Base-by-base conservation (phyloP, 352 stramenopile species). In the Phytophthora podocarpi region DNA sequence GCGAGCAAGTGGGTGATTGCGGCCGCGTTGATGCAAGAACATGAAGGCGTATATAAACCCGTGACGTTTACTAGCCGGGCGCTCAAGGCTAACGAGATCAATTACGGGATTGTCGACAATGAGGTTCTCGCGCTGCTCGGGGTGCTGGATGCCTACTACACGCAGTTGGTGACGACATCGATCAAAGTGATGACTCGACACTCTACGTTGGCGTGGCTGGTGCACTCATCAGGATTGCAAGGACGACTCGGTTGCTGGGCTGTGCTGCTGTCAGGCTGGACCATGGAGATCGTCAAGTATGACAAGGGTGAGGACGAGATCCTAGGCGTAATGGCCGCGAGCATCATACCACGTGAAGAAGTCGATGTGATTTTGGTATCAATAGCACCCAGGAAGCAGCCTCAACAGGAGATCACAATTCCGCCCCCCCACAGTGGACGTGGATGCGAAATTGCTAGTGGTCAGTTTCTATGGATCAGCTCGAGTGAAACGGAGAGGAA, bases 401-500 rank as follows among this genome's bases (percentile, higher is more conserved):
- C 16, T 15, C 2, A 18, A n/a, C n/a, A 27, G 2, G 15, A 7
- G 1, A 12, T 43, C 6, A 15, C 37, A 13, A 43, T 24, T 12
- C 37, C n/a, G 6, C n/a, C 37, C n/a, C 16, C 37, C 37, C 4
- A 43, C 16, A 3, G 40, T 48, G 23, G 41, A 34, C n/a, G 13
- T 4, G 7, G 45, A 41, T 11, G 30, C 40, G 24, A 18, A 27
- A 0, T 12, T 52, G 3, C 3, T 41, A 3, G 45, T 52, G 5
- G 27, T 30, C 12, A 52, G 45, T 27, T 52, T 52, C 16, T 27
- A 52, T 39, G 45, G 16, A 52, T 52, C 45, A 6, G 45, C 45
- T 4, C 9, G 27, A 3, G 12, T 41, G 6, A 52, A 52, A n/a
- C 15, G 15, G 12, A 18, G 24, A 13, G 28, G 18, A 2, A 28